Percentiles rank a stretch among this genome's conserved stretches.
phyloP scores from a whole-genome alignment of 441 rosid genomes.

The Gossypium schwendimanii region DNA sequence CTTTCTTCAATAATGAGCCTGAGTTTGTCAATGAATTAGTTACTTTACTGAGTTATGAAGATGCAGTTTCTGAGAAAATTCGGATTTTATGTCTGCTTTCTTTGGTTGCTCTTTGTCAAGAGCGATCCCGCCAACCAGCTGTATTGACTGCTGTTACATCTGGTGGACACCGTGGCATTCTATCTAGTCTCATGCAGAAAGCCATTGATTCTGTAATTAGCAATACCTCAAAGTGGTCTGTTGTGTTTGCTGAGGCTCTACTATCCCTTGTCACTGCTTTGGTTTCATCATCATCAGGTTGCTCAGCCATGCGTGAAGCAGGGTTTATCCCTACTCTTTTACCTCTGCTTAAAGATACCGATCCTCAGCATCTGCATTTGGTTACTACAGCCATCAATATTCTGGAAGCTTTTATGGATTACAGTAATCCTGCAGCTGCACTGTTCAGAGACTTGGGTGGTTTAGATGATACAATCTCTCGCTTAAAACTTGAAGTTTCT shows the following conservation, averaged over 20 bases:
- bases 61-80: constrained; percentile 82
- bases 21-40: constrained; percentile 89
- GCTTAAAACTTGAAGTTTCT: constrained; percentile 78
- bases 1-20: constrained; percentile 88
- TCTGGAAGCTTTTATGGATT: constrained; percentile 92
- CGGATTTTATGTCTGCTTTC: constrained; percentile 66
- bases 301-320: constrained; percentile 95
- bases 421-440: constrained; percentile 89
- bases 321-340: constrained; percentile 89
- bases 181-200: constrained; percentile 90
- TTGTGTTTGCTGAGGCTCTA: constrained; percentile 88
- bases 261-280: constrained; percentile 83
- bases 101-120: constrained; percentile 88
- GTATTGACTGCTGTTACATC: constrained; percentile 86
- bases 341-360: constrained; percentile 90
- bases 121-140: constrained; percentile 78
- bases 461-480: constrained; percentile 83
- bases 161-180: constrained; percentile 87
- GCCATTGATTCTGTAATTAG: constrained; percentile 72
- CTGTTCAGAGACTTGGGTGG: constrained; percentile 96
- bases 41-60: constrained; percentile 72
- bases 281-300: constrained; percentile 89
- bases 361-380: constrained; percentile 88
- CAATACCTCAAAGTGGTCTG: constrained; percentile 69
- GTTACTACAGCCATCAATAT: constrained; percentile 85